These are phyloP conservation scores for Cordyceps cateniannulata DNA, from an alignment of 2,329 filamentous ascomycete genomes.

Conservation along the genomic window DNA sequence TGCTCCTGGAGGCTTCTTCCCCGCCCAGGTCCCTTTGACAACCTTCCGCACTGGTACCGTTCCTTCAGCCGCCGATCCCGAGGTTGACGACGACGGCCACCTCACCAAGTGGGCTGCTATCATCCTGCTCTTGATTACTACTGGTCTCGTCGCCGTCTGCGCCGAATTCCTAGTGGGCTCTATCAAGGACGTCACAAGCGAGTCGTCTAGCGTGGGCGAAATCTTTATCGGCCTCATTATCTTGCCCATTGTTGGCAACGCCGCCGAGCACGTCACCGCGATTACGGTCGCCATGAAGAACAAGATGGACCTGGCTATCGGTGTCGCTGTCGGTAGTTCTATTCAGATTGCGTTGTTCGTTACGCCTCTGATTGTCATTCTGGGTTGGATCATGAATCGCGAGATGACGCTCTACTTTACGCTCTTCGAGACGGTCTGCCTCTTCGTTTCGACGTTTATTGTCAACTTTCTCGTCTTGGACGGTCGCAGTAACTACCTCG, in stretches of 20 bases:
- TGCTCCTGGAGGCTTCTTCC: conserved; percentile 44
- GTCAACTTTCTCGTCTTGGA: conserved; percentile 85
- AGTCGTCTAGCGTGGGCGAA: conserved; percentile 50
- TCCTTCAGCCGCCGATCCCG: conserved; percentile 22
- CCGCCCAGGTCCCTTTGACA: conserved; percentile 37
- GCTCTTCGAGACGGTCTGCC: conserved; percentile 79
- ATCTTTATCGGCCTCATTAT: conserved; percentile 67
- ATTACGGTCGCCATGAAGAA: conserved; percentile 66
- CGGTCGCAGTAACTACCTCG: conserved; percentile 79
- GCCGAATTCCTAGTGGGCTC: conserved; percentile 65
- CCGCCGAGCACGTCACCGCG: conserved; percentile 66
- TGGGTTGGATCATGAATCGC: conserved; percentile 62
- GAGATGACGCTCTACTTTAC: conserved; percentile 82
- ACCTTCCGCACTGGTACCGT: conserved; percentile 26
- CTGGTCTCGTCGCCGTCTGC: conserved; percentile 59
- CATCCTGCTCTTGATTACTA: conserved; percentile 56
- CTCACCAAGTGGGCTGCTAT: conserved; percentile 52
- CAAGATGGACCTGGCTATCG: conserved; percentile 70
- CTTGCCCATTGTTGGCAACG: conserved; percentile 66
- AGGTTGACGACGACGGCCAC: conserved; percentile 36
- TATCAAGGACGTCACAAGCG: conserved; percentile 54
- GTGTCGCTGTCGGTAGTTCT: conserved; percentile 62
- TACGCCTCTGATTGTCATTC: conserved; percentile 62
- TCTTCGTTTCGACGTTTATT: conserved; percentile 79
- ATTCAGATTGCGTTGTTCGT: conserved; percentile 69